Evolutionary conservation across 1,139 yeast genomes (phyloP), one percentile per base, ranked within the genome.

Genomic region (Saccharomyces hybrid): DNA sequence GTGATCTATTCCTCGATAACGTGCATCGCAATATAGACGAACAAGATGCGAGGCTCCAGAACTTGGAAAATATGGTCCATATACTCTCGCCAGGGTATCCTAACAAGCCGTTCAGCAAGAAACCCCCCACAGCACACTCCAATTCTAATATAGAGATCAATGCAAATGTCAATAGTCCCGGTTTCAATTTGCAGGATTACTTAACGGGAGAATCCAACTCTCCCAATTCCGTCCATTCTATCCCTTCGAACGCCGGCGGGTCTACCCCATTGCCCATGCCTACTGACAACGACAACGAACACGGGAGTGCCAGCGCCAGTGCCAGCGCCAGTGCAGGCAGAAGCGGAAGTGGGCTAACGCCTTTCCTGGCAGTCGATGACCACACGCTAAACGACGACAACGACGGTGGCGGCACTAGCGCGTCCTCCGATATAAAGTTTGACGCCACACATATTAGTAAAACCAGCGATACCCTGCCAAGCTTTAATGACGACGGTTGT

Each of bases 31-130:
- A 65, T 51, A 66, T 69, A 14, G 64, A 64, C 46, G 65, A 63
- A 48, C 73, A 69, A 55, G 71, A 67, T 48, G 64, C 61, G 28
- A 60, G 70, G 16, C 65, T 69, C 13, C 65, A 60, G 47, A 63
- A 66, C 41, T 55, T 67, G 47, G 68, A 66, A 48, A 63, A 63
- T 28, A 54, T 67, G 56, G 60, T 67, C 2, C 56, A 57, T 4
- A 58, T 53, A 3, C 47, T 60, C n/a, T 53, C 64, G 3, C 63
- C 63, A 7, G 42, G 42, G 42, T 38, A 38, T 38, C 23, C 42
- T 16, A 38, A 38, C 7, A 38, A 38, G 13, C 25, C 42, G 6
- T 38, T 3, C 23, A 38, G 23, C 42, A 38, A 38, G 6, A 38
- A 38, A 8, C 6, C 4, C 8, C 19, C 42, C 42, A 7, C 23